Base-by-base conservation (phyloP, 345 rosid genomes). In the Orychophragmus violaceus region DNA sequence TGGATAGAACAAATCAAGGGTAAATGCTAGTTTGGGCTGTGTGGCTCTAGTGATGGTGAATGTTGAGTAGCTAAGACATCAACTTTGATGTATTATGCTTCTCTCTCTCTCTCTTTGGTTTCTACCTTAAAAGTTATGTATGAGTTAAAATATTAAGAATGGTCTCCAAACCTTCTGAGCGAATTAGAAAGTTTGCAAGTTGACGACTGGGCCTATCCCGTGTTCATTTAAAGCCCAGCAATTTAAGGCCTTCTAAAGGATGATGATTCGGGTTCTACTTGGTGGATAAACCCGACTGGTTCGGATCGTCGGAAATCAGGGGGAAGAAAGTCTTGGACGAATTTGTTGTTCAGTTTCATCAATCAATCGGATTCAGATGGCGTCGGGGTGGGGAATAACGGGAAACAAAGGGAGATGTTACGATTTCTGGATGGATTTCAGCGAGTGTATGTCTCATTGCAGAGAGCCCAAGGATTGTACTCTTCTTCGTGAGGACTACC, bases 301-400 rank as follows among this genome's bases (percentile, higher is more conserved):
- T n/a, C n/a, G n/a, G n/a, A n/a, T n/a, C n/a, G n/a, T n/a, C n/a
- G n/a, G n/a, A n/a, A n/a, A n/a, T n/a, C n/a, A n/a, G n/a, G n/a
- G n/a, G n/a, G n/a, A n/a, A n/a, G n/a, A n/a, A n/a, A n/a, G n/a
- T n/a, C n/a, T n/a, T n/a, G n/a, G n/a, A n/a, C n/a, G n/a, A n/a
- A n/a, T n/a, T n/a, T n/a, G n/a, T n/a, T n/a, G n/a, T 16, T 2
- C n/a, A 11, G 48, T 49, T 64, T 49, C 14, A 14, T 22, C 52
- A 46, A n/a, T 11, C 39, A 28, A 8, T n/a, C n/a, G n/a, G n/a
- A n/a, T n/a, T n/a, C n/a, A n/a, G 18, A 75, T 94, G 99, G 97
- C 97, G 55, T 94, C 97, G 4, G 97, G 99, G 14, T 94, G 99
- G 99, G 97, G 99, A 55, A 90, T 94, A 76, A 85, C 76, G 3